Evolutionary conservation across 2,329 filamentous ascomycete genomes (phyloP).

Genomic region (Pseudogymnoascus sp.): DNA sequence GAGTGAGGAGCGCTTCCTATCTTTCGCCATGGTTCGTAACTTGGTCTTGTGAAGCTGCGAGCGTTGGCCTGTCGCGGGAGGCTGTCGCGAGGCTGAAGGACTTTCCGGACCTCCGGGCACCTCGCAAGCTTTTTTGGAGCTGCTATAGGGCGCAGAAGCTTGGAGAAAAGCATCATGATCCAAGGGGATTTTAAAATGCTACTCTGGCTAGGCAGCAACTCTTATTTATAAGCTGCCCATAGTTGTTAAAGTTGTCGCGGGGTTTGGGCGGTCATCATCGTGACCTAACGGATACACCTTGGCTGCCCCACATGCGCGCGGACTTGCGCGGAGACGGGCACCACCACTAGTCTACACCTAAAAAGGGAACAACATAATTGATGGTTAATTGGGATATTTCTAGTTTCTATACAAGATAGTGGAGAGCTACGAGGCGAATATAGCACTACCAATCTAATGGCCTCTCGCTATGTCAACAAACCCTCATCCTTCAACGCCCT

Average conservation of each 20-base stretch:
- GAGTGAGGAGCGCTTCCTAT: background rate
- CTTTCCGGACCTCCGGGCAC: background rate
- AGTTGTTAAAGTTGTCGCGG: background rate
- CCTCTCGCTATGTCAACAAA: background rate
- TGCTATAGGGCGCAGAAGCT: background rate
- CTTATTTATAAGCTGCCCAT: background rate
- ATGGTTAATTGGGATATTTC: background rate
- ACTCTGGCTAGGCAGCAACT: background rate
- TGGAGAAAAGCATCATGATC: background rate
- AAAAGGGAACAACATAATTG: background rate
- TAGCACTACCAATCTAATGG: background rate
- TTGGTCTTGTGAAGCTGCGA: background rate
- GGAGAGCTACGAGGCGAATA: background rate
- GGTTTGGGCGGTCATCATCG: background rate
- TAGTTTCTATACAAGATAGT: slow-evolving; percentile 2
- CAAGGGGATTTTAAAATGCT: background rate
- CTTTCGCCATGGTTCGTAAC: background rate
- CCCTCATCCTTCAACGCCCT: background rate
- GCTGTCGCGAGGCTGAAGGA: background rate
- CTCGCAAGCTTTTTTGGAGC: background rate
- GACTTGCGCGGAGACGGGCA: background rate
- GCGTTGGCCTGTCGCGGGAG: background rate
- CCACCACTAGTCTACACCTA: background rate
- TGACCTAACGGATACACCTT: background rate
- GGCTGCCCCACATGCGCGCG: background rate